Evolutionary conservation across 225 moss, liverwort and hornwort species (phyloP).

Genomic region (Takakia lepidozioides): DNA sequence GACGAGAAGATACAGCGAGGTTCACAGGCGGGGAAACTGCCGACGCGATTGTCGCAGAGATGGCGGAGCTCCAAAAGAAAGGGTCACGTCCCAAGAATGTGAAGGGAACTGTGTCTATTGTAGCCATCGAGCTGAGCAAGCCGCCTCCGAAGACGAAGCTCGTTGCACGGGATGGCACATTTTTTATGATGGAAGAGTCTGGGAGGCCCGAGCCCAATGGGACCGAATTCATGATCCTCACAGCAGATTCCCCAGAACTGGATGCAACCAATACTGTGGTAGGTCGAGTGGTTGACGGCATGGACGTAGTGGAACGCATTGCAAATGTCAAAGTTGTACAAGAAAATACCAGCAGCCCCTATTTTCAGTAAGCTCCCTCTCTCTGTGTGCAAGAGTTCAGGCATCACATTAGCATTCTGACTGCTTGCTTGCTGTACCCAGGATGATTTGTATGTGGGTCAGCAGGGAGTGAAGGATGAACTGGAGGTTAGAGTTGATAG

Average conservation of each 20-base stretch:
- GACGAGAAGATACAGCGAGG: slow-evolving; percentile 48
- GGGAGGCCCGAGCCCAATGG: slow-evolving; percentile 74
- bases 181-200: slow-evolving; percentile 67
- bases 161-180: slow-evolving; percentile 59
- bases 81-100: slow-evolving; percentile 44
- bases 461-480: no score
- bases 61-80: slow-evolving; percentile 60
- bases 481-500: no score
- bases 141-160: slow-evolving; percentile 80
- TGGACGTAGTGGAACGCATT: slow-evolving; percentile 72
- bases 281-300: slow-evolving; percentile 62
- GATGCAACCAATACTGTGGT: slow-evolving; percentile 82
- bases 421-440: no score
- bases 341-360: slow-evolving; percentile 87
- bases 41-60: slow-evolving; percentile 54
- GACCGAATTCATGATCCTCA: slow-evolving; percentile 84
- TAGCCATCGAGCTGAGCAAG: slow-evolving; percentile 66
- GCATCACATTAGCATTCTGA: no score
- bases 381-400: no score
- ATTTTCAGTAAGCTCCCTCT: slow-evolving; percentile 62
- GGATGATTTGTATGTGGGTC: no score
- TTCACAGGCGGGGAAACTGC: slow-evolving; percentile 77
- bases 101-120: slow-evolving; percentile 68
- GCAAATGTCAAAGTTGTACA: slow-evolving; percentile 71
- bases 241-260: slow-evolving; percentile 59